Evolutionary conservation across 2,329 filamentous ascomycete genomes (phyloP).

Genomic region (Aspergillus intermedius): DNA sequence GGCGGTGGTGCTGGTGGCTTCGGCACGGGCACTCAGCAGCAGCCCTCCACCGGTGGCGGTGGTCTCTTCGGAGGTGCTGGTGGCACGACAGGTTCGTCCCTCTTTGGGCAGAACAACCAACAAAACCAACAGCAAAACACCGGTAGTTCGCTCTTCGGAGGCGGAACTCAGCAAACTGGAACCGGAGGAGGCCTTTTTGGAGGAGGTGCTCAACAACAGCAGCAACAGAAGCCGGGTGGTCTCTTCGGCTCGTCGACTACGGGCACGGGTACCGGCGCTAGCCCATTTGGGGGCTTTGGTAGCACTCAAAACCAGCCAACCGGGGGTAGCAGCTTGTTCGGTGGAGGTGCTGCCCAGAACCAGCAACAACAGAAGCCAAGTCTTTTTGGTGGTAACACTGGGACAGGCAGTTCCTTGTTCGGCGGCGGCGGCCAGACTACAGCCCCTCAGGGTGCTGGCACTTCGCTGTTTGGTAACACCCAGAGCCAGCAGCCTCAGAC

Average conservation of each 20-base stretch:
- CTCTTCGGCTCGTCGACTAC: conserved; percentile 40
- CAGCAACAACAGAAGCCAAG: conserved; percentile 52
- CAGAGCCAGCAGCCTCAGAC: conserved; percentile 30
- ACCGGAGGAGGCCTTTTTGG: conserved; percentile 29
- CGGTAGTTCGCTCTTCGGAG: conserved; percentile 40
- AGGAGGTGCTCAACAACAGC: conserved; percentile 23
- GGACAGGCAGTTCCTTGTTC: conserved; percentile 43
- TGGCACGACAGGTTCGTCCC: conserved; percentile 21
- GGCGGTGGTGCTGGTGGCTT: conserved; percentile 30
- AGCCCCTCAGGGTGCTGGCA: conserved; percentile 27
- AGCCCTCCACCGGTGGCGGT: conserved; percentile 26
- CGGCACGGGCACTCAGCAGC: conserved; percentile 38
- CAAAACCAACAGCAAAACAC: conserved; percentile 28
- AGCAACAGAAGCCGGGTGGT: conserved; percentile 36
- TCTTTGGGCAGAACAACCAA: conserved; percentile 36
- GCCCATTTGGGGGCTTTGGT: conserved; percentile 36
- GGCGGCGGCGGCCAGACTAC: conserved; percentile 25
- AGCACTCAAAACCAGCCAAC: conserved; percentile 38
- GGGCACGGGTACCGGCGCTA: conserved; percentile 15
- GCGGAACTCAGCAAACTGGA: conserved; percentile 25
- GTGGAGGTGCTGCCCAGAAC: conserved; percentile 36
- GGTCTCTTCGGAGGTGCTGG: conserved; percentile 39
- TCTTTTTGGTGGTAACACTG: conserved; percentile 45
- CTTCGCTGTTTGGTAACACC: conserved; percentile 54
- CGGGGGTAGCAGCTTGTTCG: conserved; percentile 32